Conservation (phyloP, 148 eudicot species). For the Camellia japonica region DNA sequence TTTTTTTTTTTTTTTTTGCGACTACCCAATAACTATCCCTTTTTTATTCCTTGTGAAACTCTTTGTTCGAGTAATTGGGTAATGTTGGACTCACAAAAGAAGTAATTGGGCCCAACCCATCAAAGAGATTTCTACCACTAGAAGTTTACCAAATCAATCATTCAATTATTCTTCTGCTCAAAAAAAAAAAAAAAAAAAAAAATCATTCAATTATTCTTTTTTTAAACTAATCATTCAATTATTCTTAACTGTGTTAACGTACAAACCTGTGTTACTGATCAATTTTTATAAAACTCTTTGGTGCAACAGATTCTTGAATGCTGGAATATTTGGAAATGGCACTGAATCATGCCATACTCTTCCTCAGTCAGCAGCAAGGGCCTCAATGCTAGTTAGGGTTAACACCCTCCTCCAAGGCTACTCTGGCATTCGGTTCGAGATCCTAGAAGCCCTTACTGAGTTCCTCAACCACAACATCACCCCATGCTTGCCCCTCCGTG, state of each 20-base stretch:
- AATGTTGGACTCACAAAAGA: too few species aligned
- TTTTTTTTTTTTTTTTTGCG: too few species aligned
- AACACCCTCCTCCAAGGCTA: constrained; percentile 12
- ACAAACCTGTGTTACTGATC: neutral
- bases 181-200: too few species aligned
- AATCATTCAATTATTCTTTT: too few species aligned
- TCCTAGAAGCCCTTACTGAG: constrained; percentile 8
- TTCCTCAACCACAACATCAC: constrained; percentile 26
- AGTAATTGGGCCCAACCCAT: too few species aligned
- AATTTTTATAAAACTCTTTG: neutral
- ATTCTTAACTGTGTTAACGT: neutral
- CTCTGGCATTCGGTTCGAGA: constrained; percentile 19
- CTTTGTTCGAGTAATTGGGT: too few species aligned
- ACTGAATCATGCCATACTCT: neutral
- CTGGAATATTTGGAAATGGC: neutral
- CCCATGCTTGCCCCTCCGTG: constrained; percentile 25
- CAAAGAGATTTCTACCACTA: too few species aligned
- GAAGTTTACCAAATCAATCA: too few species aligned
- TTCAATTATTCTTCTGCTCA: too few species aligned
- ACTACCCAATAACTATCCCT: too few species aligned
- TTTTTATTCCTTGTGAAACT: too few species aligned
- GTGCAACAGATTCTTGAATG: neutral
- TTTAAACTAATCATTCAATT: too few species aligned
- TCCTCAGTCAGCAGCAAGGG: neutral
- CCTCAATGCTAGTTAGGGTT: constrained; percentile 7